Evolutionary conservation across 2,329 filamentous ascomycete genomes (phyloP).

Genomic region (Ascochyta viciae-villosae): DNA sequence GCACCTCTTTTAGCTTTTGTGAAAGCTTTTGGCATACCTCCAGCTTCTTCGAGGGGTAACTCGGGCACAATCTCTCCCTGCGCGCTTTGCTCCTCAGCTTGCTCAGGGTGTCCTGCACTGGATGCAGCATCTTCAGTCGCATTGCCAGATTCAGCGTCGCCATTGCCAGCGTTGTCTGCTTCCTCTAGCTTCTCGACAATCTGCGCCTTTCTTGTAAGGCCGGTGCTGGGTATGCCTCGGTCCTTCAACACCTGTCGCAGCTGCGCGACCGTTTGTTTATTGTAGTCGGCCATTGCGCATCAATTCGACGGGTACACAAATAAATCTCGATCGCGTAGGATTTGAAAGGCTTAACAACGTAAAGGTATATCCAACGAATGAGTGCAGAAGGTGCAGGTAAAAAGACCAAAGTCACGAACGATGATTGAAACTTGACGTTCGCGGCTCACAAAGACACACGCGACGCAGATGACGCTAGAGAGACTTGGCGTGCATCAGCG

Average conservation of each 20-base stretch:
- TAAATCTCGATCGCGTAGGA: background rate
- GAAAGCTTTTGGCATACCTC: constrained; percentile 24
- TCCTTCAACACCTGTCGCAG: constrained; percentile 56
- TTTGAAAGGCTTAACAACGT: background rate
- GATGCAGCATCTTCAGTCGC: constrained; percentile 14
- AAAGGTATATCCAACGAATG: background rate
- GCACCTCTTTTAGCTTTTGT: background rate
- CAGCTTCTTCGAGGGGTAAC: constrained; percentile 29
- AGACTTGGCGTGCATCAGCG: constrained; percentile 17
- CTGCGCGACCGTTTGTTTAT: constrained; percentile 55
- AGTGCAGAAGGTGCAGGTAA: background rate
- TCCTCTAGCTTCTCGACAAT: constrained; percentile 56
- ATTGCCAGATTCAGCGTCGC: constrained; percentile 20
- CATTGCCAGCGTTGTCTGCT: constrained; percentile 24
- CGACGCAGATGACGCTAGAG: constrained; percentile 10
- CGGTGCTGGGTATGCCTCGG: constrained; percentile 54
- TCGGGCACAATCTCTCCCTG: constrained; percentile 18
- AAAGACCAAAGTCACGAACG: background rate
- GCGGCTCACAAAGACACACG: constrained; percentile 13
- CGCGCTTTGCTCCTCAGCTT: constrained; percentile 7
- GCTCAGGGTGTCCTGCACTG: constrained; percentile 5
- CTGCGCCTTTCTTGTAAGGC: constrained; percentile 57
- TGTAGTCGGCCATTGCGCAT: constrained; percentile 51
- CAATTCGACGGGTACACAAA: background rate
- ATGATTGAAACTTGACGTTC: constrained; percentile 3